phyloP scores from a whole-genome alignment of 1,284 basidiomycete species.

The Ganoderma boninense region DNA sequence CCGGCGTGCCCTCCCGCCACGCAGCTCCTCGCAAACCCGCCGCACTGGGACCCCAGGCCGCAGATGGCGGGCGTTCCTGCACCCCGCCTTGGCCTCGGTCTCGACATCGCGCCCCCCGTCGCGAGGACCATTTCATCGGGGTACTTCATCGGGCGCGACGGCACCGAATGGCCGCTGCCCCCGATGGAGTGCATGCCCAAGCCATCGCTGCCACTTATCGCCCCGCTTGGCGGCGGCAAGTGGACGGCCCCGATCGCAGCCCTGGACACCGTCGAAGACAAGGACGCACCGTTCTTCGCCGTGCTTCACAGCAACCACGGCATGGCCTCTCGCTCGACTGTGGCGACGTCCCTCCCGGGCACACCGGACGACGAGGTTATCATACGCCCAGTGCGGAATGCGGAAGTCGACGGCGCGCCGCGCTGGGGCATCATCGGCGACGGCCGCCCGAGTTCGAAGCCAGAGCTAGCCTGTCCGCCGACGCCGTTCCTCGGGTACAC shows the following conservation, averaged over 20 bases:
- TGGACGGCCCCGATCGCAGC: neutral
- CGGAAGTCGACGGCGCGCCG: neutral
- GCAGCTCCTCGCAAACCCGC: slow-evolving; percentile 13
- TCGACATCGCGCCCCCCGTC: neutral
- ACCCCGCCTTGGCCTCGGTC: neutral
- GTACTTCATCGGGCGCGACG: slow-evolving; percentile 24
- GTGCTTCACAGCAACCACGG: neutral
- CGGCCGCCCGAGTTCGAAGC: neutral
- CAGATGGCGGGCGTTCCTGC: neutral
- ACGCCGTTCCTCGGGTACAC: neutral
- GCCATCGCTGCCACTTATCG: neutral
- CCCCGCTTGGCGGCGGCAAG: neutral
- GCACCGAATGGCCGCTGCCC: slow-evolving; percentile 23
- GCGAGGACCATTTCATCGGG: slow-evolving; percentile 1
- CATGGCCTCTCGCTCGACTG: neutral
- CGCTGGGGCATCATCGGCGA: slow-evolving; percentile 2
- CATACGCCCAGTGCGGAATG: neutral
- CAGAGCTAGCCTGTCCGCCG: neutral
- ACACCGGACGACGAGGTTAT: neutral
- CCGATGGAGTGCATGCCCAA: slow-evolving; percentile 23
- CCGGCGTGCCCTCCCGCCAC: slow-evolving; percentile 22
- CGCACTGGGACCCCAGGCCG: slow-evolving; percentile 14
- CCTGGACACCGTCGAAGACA: neutral
- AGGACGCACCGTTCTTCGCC: neutral
- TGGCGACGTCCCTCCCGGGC: neutral